phyloP scores from a whole-genome alignment of 2,329 filamentous ascomycete species.

The Beauveria brongniartii region DNA sequence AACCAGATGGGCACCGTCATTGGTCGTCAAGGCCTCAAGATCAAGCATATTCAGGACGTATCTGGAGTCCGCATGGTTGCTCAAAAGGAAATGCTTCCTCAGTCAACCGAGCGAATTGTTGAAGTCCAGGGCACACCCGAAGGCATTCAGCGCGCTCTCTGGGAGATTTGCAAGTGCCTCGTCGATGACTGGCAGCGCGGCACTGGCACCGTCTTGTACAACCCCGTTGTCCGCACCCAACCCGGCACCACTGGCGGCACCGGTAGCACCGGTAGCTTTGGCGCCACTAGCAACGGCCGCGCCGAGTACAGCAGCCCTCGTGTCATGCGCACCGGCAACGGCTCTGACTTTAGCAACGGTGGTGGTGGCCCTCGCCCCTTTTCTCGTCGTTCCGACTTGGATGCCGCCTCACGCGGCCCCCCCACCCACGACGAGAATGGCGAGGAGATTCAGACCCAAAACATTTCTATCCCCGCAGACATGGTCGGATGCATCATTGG shows the following conservation, averaged over 20 bases:
- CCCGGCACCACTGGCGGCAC: conserved; percentile 36
- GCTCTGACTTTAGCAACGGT: conserved; percentile 86
- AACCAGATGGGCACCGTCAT: conserved; percentile 99
- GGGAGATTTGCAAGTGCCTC: conserved; percentile 98
- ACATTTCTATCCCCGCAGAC: conserved; percentile 98
- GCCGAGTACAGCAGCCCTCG: conserved; percentile 54
- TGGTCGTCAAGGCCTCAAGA: conserved; percentile 90
- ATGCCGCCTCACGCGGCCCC: conserved; percentile 70
- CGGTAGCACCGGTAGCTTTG: conserved; percentile 37
- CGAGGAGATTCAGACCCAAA: conserved; percentile 96
- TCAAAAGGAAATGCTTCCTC: conserved; percentile 98
- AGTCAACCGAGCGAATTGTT: conserved; percentile 96
- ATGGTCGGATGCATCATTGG: conserved; percentile 99
- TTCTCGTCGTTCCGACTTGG: conserved; percentile 74
- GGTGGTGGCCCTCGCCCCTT: conserved; percentile 52
- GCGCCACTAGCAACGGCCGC: conserved; percentile 30
- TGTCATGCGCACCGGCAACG: conserved; percentile 93
- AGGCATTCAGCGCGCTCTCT: conserved; percentile 89
- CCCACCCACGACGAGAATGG: conserved; percentile 92
- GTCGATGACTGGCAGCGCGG: conserved; percentile 97
- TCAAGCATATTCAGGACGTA: conserved; percentile 97
- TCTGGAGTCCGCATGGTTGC: conserved; percentile 98
- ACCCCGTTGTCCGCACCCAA: conserved; percentile 85
- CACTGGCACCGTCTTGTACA: conserved; percentile 94
- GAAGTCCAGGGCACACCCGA: conserved; percentile 93